phyloP scores from a whole-genome alignment of 768 basidiomycete genomes.

The Rickenella mellea region DNA sequence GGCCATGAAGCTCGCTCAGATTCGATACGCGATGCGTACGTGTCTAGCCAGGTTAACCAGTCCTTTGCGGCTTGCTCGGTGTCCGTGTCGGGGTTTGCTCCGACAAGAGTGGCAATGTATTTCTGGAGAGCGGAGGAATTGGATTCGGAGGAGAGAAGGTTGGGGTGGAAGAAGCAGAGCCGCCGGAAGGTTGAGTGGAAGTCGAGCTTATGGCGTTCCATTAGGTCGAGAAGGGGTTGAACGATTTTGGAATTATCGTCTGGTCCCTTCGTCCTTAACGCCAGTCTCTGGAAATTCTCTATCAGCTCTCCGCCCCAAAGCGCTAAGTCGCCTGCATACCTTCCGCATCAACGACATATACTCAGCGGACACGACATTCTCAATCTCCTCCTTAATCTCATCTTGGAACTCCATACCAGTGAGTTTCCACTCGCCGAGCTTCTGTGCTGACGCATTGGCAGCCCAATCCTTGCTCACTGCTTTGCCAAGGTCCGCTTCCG shows the following conservation, averaged over 20 bases:
- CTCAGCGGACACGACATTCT: slow-evolving; percentile 49
- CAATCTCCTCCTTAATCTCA: slow-evolving; percentile 53
- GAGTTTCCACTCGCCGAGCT: slow-evolving; percentile 52
- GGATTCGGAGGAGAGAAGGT: slow-evolving; percentile 7
- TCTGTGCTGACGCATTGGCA: slow-evolving; percentile 36
- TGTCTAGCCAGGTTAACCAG: slow-evolving; percentile 56
- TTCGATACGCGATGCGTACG: slow-evolving; percentile 50
- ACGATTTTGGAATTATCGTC: slow-evolving; percentile 54
- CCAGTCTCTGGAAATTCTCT: slow-evolving; percentile 67
- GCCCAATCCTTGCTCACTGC: slow-evolving; percentile 60
- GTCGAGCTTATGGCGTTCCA: slow-evolving; percentile 72
- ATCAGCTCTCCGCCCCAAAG: too few relatives aligned
- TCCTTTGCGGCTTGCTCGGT: slow-evolving; percentile 32
- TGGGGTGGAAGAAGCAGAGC: slow-evolving; percentile 53
- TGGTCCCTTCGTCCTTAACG: slow-evolving; percentile 44
- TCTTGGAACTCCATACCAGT: slow-evolving; percentile 43
- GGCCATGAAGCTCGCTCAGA: slow-evolving; percentile 41
- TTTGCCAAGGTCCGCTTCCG: slow-evolving; percentile 52
- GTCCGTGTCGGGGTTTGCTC: slow-evolving; percentile 4
- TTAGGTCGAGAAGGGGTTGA: slow-evolving; percentile 62
- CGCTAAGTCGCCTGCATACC: slow-evolving; percentile 25
- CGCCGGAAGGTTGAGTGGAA: slow-evolving; percentile 80
- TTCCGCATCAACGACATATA: slow-evolving; percentile 67
- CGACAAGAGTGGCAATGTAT: slow-evolving; percentile 12
- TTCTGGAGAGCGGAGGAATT: slow-evolving; percentile 1